Evolutionary conservation across 257 asterid genomes (phyloP), one percentile per base, ranked within the genome.

Genomic region (Capsicum rhomboideum): DNA sequence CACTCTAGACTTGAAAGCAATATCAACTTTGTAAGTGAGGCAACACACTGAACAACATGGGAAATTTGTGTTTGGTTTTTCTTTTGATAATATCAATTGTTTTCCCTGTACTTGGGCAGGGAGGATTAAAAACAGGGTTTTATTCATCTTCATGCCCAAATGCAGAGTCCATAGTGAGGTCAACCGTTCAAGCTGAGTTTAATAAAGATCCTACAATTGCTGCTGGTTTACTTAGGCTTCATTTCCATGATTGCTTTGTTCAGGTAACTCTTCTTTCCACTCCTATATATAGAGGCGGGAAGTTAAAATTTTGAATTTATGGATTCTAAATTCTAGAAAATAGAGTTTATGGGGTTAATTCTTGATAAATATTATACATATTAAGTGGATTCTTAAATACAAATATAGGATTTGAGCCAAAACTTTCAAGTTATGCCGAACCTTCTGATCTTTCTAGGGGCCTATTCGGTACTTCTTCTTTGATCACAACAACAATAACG

Each of bases 221-320:
- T 83, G 93, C 97, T 44, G 96, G 79, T 44, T 83, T 93, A 87
- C 93, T 93, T 44, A 86, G 97, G 90, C 94, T 93, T 84, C 95
- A 91, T 91, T 93, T 93, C 74, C 97, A 93, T 42, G 95, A 91
- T 61, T 93, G 97, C 78, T 93, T 93, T 85, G 93, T 93, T 88
- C 93, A 84, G 91, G 94, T 92, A 23, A 17, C 20, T 40, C 31
- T 4, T 2, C 10, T 37, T 18, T 56, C 4, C 16, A n/a, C 56
- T 17, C 28, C 0, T 16, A 28, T 8, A 29, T 21, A 54, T 18
- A 34, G 0, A 34, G 40, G 40, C 40, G 4, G 40, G 40, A 34
- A 34, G 1, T 31, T 67, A 34, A 8, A 3, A 3, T 67, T 67
- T 34, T 67, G 3, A 67, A 6, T 66, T 66, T 66, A 66, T 66